Evolutionary conservation across 1,139 yeast genomes (phyloP).

Genomic region (Geotrichum fermentans): DNA sequence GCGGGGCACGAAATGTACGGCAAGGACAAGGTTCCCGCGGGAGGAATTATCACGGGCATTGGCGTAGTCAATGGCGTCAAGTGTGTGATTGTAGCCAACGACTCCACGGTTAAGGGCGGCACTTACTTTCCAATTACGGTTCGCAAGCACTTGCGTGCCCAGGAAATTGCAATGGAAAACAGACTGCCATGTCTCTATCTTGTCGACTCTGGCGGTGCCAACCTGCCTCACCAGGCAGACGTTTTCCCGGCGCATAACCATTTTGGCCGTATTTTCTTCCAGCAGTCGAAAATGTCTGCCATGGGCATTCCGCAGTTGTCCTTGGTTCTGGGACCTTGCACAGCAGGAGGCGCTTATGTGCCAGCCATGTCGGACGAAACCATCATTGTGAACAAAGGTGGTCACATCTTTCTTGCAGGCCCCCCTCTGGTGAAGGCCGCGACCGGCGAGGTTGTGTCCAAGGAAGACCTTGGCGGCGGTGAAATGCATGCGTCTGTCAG

Average conservation of each 20-base stretch:
- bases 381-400: conserved; percentile 36
- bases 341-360: conserved; percentile 41
- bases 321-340: conserved; percentile 38
- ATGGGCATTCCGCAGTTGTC: conserved; percentile 36
- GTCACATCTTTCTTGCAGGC: conserved; percentile 38
- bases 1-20: conserved; percentile 36
- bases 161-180: conserved; percentile 37
- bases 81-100: conserved; percentile 37
- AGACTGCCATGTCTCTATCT: conserved; percentile 36
- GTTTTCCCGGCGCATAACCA: conserved; percentile 39
- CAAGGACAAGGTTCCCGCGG: conserved; percentile 35
- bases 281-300: conserved; percentile 37
- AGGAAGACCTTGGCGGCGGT: conserved; percentile 39
- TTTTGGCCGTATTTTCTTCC: conserved; percentile 37
- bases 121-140: conserved; percentile 39
- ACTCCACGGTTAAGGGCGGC: conserved; percentile 38
- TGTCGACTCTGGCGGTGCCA: conserved; percentile 39
- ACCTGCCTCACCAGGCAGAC: conserved; percentile 38
- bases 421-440: conserved; percentile 40
- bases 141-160: conserved; percentile 36
- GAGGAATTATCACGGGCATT: conserved; percentile 38
- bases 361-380: conserved; percentile 40
- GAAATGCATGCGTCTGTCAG: conserved; percentile 37
- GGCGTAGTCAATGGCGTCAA: conserved; percentile 36
- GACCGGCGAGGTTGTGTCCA: conserved; percentile 37